Percentiles rank a stretch among this genome's conserved stretches.
These are phyloP conservation scores for Lachnellula suecica DNA, from an alignment of 2,329 filamentous ascomycete genomes.

Conservation along the genomic window DNA sequence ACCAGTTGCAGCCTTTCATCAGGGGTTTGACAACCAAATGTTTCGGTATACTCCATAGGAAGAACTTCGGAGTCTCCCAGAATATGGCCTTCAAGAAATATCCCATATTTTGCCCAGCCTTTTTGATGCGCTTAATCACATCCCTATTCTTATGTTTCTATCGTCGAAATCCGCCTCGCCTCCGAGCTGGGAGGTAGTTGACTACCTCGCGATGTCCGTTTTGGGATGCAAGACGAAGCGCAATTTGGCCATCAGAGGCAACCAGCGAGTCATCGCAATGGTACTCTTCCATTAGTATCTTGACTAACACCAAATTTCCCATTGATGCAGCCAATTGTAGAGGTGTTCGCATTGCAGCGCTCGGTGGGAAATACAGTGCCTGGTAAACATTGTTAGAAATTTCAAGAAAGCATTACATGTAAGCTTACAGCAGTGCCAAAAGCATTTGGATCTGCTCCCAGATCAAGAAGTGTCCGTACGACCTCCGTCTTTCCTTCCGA, in stretches of 20 bases:
- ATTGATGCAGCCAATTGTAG: conserved; percentile 43
- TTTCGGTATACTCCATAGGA: conserved; percentile 26
- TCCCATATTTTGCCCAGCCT: conserved; percentile 24
- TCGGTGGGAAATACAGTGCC: conserved; percentile 1
- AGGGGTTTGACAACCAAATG: conserved; percentile 18
- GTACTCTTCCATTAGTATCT: conserved; percentile 40
- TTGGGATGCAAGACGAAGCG: conserved; percentile 43
- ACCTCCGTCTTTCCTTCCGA: conserved; percentile 7
- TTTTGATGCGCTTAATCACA: conserved; percentile 29
- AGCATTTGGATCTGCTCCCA: conserved; percentile 12
- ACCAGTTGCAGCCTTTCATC: conserved; percentile 22
- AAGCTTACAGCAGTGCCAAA: conserved; percentile 10
- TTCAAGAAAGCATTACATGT: background rate
- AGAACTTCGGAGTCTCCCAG: conserved; percentile 33
- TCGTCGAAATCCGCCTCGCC: conserved; percentile 39
- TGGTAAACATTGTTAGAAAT: background rate
- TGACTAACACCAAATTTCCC: conserved; percentile 42
- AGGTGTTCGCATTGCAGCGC: conserved; percentile 36
- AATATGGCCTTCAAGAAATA: conserved; percentile 29
- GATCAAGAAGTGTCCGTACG: conserved; percentile 8
- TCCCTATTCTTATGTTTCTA: conserved; percentile 35
- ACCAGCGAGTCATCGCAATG: conserved; percentile 43
- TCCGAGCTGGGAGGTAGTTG: conserved; percentile 39
- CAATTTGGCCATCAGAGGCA: conserved; percentile 45
- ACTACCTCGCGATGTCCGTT: conserved; percentile 44